These are phyloP conservation scores for Bathelium albidoporum DNA, from an alignment of 495 filamentous ascomycete genomes.

Conservation along the genomic window DNA sequence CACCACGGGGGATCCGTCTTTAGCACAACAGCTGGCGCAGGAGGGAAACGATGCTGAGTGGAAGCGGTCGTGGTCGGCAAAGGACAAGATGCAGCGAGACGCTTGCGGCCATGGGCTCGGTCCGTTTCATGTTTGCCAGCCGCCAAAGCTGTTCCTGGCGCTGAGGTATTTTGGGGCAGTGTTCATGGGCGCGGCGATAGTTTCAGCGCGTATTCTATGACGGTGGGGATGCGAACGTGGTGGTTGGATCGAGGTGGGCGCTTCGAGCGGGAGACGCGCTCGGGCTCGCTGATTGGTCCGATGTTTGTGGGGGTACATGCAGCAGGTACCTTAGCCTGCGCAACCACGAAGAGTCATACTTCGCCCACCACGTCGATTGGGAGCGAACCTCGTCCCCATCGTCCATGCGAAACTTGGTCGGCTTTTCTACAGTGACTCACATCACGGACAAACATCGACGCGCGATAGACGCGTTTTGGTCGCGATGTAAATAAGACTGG, in stretches of 20 bases:
- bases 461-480: background rate
- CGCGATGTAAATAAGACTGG: background rate
- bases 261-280: background rate
- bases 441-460: background rate
- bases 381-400: background rate
- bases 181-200: background rate
- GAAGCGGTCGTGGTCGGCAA: background rate
- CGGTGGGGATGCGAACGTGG: background rate
- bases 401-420: background rate
- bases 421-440: background rate
- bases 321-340: background rate
- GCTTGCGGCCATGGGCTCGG: background rate
- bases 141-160: background rate
- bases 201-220: constrained; percentile 3
- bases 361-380: constrained; percentile 1
- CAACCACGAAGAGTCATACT: background rate
- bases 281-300: background rate
- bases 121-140: constrained; percentile 1
- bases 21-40: background rate
- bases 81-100: constrained; percentile 1
- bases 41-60: background rate
- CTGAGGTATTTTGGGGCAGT: constrained; percentile 5
- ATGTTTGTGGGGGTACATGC: constrained; percentile 2
- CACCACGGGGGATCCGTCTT: background rate
- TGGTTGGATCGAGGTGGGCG: background rate